phyloP scores from a whole-genome alignment of 805 yeast genomes.

The Lachancea nothofagi region DNA sequence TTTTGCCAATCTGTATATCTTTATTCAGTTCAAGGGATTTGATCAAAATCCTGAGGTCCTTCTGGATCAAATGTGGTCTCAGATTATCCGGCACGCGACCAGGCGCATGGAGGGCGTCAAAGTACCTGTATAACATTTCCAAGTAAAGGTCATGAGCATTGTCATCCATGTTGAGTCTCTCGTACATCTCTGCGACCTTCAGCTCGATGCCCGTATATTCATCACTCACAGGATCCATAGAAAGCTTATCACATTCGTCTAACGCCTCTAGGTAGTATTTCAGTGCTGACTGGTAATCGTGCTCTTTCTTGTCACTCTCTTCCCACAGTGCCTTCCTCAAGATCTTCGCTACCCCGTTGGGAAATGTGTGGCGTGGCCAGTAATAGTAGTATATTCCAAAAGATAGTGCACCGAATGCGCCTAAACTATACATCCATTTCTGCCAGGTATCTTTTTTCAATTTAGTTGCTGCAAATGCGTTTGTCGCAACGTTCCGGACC shows the following conservation, averaged over 20 bases:
- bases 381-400: slow-evolving; percentile 37
- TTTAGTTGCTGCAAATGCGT: neutral
- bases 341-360: slow-evolving; percentile 61
- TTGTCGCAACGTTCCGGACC: slow-evolving; percentile 1
- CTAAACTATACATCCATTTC: slow-evolving; percentile 9
- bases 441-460: slow-evolving; percentile 4
- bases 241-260: slow-evolving; percentile 50
- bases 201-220: slow-evolving; percentile 89
- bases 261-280: slow-evolving; percentile 71
- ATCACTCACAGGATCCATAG: slow-evolving; percentile 56
- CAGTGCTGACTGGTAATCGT: slow-evolving; percentile 56
- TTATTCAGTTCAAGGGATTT: slow-evolving; percentile 57
- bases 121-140: slow-evolving; percentile 57
- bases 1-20: slow-evolving; percentile 46
- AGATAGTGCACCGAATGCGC: slow-evolving; percentile 23
- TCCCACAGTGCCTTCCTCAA: slow-evolving; percentile 78
- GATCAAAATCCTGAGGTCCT: slow-evolving; percentile 63
- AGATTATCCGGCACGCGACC: slow-evolving; percentile 28
- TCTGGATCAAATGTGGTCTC: slow-evolving; percentile 58
- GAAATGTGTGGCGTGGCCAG: slow-evolving; percentile 68
- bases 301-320: slow-evolving; percentile 62
- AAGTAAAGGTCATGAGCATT: slow-evolving; percentile 65
- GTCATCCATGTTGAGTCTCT: slow-evolving; percentile 51
- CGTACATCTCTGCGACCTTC: slow-evolving; percentile 83
- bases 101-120: slow-evolving; percentile 45